Percentiles rank a stretch among this genome's conserved stretches.
These are phyloP conservation scores for Microstroma glucosiphilum DNA, from an alignment of 1,284 basidiomycete species.

Conservation along the genomic window DNA sequence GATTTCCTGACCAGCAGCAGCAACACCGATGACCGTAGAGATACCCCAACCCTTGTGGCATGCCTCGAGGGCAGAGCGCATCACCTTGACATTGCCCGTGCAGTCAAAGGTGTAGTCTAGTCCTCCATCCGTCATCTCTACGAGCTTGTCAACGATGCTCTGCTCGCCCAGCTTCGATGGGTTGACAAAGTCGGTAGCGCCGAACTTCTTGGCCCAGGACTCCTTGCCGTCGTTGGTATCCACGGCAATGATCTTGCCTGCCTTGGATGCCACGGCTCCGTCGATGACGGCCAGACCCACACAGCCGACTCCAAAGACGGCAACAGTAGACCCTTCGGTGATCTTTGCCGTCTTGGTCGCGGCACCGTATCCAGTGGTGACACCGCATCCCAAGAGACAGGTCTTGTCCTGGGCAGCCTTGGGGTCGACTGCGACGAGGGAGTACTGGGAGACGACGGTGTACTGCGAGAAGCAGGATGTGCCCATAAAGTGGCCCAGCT, in stretches of 20 bases:
- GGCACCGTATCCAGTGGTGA: constrained; percentile 93
- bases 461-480: constrained; percentile 98
- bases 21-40: constrained; percentile 74
- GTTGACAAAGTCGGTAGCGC: constrained; percentile 95
- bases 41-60: constrained; percentile 86
- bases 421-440: constrained; percentile 80
- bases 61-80: constrained; percentile 89
- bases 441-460: constrained; percentile 95
- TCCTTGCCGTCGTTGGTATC: constrained; percentile 81
- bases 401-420: constrained; percentile 86
- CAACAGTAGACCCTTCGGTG: constrained; percentile 66
- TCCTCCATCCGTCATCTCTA: constrained; percentile 92
- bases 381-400: constrained; percentile 87
- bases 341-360: constrained; percentile 61
- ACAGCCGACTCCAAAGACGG: constrained; percentile 91
- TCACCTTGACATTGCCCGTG: constrained; percentile 91
- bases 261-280: constrained; percentile 71
- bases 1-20: constrained; percentile 90
- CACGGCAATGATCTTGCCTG: constrained; percentile 81
- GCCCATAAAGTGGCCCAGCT: constrained; percentile 94
- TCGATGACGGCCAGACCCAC: constrained; percentile 78
- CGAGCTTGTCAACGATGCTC: constrained; percentile 75
- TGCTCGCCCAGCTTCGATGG: constrained; percentile 62
- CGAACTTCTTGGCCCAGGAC: constrained; percentile 81
- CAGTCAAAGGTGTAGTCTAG: constrained; percentile 92